A percentile compares a stretch with the other conserved stretches of the same genome.
These are phyloP conservation scores for Fraxinus platypoda DNA, from an alignment of 305 asterid genomes.

Conservation along the genomic window DNA sequence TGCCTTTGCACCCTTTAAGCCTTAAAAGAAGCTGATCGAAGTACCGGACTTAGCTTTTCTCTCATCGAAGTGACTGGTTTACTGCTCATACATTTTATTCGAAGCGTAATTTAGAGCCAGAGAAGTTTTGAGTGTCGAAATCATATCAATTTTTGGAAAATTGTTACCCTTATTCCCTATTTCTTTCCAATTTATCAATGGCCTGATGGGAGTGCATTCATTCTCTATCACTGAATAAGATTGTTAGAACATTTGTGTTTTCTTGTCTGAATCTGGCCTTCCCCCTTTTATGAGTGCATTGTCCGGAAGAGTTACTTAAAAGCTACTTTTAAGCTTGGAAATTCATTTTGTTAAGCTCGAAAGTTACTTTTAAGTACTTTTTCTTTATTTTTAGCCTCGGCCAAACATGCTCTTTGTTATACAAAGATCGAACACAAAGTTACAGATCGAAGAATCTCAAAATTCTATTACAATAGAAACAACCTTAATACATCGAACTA, in stretches of 20 bases:
- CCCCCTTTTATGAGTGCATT: neutral
- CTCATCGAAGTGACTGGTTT: neutral
- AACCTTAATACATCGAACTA: too few relatives aligned
- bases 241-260: neutral
- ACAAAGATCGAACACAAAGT: too few relatives aligned
- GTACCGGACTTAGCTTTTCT: neutral
- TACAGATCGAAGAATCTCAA: too few relatives aligned
- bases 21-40: conserved; percentile 20
- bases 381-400: neutral
- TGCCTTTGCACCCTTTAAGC: conserved; percentile 54
- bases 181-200: neutral
- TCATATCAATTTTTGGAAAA: neutral
- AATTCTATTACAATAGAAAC: too few relatives aligned
- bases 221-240: neutral
- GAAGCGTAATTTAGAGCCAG: neutral
- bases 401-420: neutral
- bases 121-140: neutral
- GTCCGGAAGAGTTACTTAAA: neutral
- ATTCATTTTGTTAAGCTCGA: neutral
- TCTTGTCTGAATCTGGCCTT: neutral
- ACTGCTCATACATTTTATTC: neutral
- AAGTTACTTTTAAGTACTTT: neutral
- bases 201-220: neutral
- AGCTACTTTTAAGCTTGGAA: neutral
- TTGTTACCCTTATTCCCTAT: neutral